phyloP scores from a whole-genome alignment of 2,329 filamentous ascomycete species.

The Hypoxylon sp. region DNA sequence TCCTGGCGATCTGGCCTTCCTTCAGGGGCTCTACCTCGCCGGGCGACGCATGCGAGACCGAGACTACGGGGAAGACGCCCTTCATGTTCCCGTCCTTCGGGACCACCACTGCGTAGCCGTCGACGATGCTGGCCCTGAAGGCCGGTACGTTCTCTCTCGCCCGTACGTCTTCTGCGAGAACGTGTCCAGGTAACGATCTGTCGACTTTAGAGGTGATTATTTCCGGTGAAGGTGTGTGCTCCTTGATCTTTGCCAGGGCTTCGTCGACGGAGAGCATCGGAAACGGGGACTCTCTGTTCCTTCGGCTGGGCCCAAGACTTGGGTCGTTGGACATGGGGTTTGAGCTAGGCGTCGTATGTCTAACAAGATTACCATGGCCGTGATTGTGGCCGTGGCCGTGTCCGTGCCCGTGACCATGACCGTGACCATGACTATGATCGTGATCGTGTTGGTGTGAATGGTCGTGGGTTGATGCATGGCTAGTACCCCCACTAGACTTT shows the following conservation, averaged over 20 bases:
- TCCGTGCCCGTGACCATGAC: slow-evolving; percentile 59
- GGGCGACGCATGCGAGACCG: slow-evolving; percentile 84
- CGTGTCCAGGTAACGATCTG: slow-evolving; percentile 72
- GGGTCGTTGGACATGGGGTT: slow-evolving; percentile 67
- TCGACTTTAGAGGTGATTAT: slow-evolving; percentile 68
- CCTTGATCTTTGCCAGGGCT: slow-evolving; percentile 75
- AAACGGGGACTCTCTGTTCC: slow-evolving; percentile 87
- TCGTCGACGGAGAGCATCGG: slow-evolving; percentile 89
- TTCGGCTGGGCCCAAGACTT: slow-evolving; percentile 66
- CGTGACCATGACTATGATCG: slow-evolving; percentile 60
- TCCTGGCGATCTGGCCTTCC: slow-evolving; percentile 81
- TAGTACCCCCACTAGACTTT: slow-evolving; percentile 32
- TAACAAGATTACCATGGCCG: slow-evolving; percentile 69
- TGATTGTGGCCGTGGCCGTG: slow-evolving; percentile 69
- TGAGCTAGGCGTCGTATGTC: slow-evolving; percentile 74
- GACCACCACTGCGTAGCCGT: slow-evolving; percentile 88
- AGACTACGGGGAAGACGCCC: slow-evolving; percentile 84
- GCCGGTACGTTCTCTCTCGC: slow-evolving; percentile 87
- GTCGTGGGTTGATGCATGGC: slow-evolving; percentile 43
- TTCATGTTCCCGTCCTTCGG: slow-evolving; percentile 69
- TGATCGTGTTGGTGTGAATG: slow-evolving; percentile 53
- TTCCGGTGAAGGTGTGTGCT: slow-evolving; percentile 72
- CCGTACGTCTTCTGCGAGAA: slow-evolving; percentile 83
- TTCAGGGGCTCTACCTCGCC: slow-evolving; percentile 70
- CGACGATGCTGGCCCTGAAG: slow-evolving; percentile 94